These are phyloP conservation scores for Sarcodon aspratus DNA, from an alignment of 768 basidiomycete species.

Conservation along the genomic window DNA sequence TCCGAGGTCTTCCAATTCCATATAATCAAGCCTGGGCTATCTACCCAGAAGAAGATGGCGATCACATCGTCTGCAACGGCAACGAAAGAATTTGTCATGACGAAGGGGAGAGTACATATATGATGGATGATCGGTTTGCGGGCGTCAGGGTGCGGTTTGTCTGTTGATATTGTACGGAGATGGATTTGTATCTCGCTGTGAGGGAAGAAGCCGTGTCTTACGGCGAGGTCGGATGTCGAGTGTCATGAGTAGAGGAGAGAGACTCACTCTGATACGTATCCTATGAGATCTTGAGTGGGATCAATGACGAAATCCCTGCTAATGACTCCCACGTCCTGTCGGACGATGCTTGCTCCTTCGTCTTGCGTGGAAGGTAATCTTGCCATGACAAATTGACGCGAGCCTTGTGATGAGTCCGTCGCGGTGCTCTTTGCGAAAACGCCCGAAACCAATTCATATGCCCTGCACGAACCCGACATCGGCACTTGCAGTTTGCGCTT, in stretches of 20 bases:
- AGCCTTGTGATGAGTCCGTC: slow-evolving; percentile 8
- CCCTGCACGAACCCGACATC: slow-evolving; percentile 21
- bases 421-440: slow-evolving; percentile 29
- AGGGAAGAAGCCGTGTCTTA: neutral
- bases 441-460: slow-evolving; percentile 40
- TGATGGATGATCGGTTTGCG: slow-evolving; percentile 12
- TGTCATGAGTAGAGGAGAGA: neutral
- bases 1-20: slow-evolving; percentile 33
- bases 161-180: slow-evolving; percentile 27
- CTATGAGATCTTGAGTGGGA: slow-evolving; percentile 38
- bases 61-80: slow-evolving; percentile 35
- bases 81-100: slow-evolving; percentile 18
- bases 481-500: slow-evolving; percentile 10
- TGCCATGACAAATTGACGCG: slow-evolving; percentile 8
- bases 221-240: slow-evolving; percentile 1
- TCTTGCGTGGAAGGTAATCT: slow-evolving; percentile 11
- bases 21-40: slow-evolving; percentile 15
- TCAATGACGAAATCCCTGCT: slow-evolving; percentile 40
- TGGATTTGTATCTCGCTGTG: slow-evolving; percentile 18
- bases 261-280: slow-evolving; percentile 16
- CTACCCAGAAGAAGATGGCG: slow-evolving; percentile 22
- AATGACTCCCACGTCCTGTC: slow-evolving; percentile 20
- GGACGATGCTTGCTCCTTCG: neutral
- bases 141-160: slow-evolving; percentile 27
- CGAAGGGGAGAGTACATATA: slow-evolving; percentile 9